Evolutionary conservation across 2,329 filamentous ascomycete genomes (phyloP).

Genomic region (Exophiala aquamarina): DNA sequence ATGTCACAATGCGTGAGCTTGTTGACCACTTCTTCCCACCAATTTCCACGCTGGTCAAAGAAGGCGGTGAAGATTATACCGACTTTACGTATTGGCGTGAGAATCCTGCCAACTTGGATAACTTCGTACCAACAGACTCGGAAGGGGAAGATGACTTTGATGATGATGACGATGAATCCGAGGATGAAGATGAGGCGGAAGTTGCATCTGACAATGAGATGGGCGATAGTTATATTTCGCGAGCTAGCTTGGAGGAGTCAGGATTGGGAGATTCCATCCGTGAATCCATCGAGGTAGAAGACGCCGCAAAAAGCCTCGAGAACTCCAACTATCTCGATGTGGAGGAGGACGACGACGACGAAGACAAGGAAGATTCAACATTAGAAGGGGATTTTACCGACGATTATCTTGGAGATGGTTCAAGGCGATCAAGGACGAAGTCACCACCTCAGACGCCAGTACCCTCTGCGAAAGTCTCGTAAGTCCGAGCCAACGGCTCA

Average conservation of each 20-base stretch:
- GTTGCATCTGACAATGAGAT: constrained; percentile 45
- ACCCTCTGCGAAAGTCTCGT: not conserved
- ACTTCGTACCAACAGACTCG: constrained; percentile 82
- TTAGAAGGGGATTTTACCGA: constrained; percentile 21
- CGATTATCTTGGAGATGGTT: constrained; percentile 23
- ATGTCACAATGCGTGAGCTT: constrained; percentile 94
- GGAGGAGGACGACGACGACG: constrained; percentile 31
- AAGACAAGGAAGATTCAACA: not conserved
- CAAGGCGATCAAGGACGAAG: not conserved
- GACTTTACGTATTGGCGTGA: constrained; percentile 98
- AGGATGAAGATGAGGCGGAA: constrained; percentile 47
- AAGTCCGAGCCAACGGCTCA: not conserved
- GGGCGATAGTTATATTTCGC: constrained; percentile 58
- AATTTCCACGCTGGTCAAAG: constrained; percentile 79
- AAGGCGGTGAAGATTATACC: constrained; percentile 90
- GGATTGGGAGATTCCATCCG: constrained; percentile 49
- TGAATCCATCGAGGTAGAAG: constrained; percentile 43
- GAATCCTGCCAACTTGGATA: constrained; percentile 75
- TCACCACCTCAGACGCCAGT: constrained; percentile 2
- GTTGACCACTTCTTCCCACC: constrained; percentile 98
- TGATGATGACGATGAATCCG: constrained; percentile 48
- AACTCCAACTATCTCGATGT: constrained; percentile 46
- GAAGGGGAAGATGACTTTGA: constrained; percentile 53
- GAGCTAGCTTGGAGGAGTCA: constrained; percentile 49
- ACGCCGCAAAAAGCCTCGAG: constrained; percentile 18